These are phyloP conservation scores for Lactarius pseudohatsudake DNA, from an alignment of 768 basidiomycete genomes.

Conservation along the genomic window DNA sequence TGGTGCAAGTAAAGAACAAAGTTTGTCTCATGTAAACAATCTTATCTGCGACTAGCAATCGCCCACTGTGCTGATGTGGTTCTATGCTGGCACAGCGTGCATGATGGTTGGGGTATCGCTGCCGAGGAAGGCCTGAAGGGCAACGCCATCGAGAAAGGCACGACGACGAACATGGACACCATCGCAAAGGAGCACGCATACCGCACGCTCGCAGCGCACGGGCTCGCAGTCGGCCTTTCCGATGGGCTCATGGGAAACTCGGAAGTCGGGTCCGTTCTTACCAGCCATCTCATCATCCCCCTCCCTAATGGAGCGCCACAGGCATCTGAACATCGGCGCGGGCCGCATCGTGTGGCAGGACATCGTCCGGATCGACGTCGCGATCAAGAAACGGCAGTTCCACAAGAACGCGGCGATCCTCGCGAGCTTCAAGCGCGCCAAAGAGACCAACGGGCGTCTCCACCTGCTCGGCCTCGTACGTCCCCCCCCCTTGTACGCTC, in stretches of 20 bases:
- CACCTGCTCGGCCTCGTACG: constrained; percentile 85
- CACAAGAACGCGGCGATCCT: constrained; percentile 76
- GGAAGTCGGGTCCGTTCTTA: constrained; percentile 79
- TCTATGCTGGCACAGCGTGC: constrained; percentile 54
- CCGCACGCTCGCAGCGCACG: constrained; percentile 77
- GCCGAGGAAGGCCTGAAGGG: constrained; percentile 69
- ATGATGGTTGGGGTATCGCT: constrained; percentile 95
- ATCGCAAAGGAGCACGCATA: constrained; percentile 76
- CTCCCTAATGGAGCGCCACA: constrained; percentile 34
- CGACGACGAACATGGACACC: constrained; percentile 86
- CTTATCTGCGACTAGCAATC: constrained; percentile 7
- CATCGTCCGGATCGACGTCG: constrained; percentile 91
- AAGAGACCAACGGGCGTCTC: constrained; percentile 77
- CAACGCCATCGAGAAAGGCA: constrained; percentile 83
- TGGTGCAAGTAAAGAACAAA: constrained; percentile 74
- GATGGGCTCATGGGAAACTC: constrained; percentile 98
- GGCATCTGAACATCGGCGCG: constrained; percentile 93
- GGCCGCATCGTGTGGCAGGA: constrained; percentile 97
- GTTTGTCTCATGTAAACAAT: constrained; percentile 81
- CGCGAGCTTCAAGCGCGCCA: constrained; percentile 72
- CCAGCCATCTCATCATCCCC: neutral
- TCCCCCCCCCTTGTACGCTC: neutral
- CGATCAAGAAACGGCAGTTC: constrained; percentile 86
- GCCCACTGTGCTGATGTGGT: neutral
- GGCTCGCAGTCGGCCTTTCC: constrained; percentile 86